Percentiles rank a stretch among this genome's conserved stretches.
Conservation (phyloP, 768 basidiomycete genomes). For the Termitomyces sp. region DNA sequence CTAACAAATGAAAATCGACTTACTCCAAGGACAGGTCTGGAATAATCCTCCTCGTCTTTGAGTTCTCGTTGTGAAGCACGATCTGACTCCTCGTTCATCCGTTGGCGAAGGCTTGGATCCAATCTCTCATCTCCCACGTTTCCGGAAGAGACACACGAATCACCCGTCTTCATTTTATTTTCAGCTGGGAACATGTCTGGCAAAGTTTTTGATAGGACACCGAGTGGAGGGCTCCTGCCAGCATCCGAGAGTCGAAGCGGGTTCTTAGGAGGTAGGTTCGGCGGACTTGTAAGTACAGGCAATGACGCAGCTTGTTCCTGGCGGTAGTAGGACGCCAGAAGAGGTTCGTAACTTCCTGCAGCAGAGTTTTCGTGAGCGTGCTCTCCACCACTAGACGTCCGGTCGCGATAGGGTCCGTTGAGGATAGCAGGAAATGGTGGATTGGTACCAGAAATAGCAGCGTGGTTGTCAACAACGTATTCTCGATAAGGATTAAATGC, state of each 20-base stretch:
- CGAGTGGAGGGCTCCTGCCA: slow-evolving; percentile 8
- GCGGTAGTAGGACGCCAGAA: slow-evolving; percentile 42
- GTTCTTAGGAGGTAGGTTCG: slow-evolving; percentile 30
- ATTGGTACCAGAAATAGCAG: slow-evolving; percentile 30
- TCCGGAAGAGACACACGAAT: slow-evolving; percentile 31
- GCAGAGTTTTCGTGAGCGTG: slow-evolving; percentile 31
- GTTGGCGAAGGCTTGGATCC: slow-evolving; percentile 37
- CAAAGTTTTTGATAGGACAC: slow-evolving; percentile 9
- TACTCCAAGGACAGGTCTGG: slow-evolving; percentile 49
- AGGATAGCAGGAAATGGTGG: slow-evolving; percentile 34
- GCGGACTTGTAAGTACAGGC: slow-evolving; percentile 19
- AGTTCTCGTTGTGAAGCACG: slow-evolving; percentile 24
- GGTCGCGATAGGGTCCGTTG: slow-evolving; percentile 25
- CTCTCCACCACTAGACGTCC: slow-evolving; percentile 24
- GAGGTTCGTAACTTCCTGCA: slow-evolving; percentile 56
- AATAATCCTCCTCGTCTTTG: slow-evolving; percentile 53
- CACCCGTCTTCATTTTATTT: slow-evolving; percentile 14
- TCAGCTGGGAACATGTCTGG: slow-evolving; percentile 9
- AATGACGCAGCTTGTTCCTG: slow-evolving; percentile 9
- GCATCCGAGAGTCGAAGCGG: slow-evolving; percentile 23
- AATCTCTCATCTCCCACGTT: slow-evolving; percentile 35
- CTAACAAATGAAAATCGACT: slow-evolving; percentile 14
- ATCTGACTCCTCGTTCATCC: slow-evolving; percentile 23
- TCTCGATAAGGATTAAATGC: slow-evolving; percentile 53
- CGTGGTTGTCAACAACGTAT: slow-evolving; percentile 25